A percentile compares a stretch with the other conserved stretches of the same genome.
Evolutionary conservation across 2,329 filamentous ascomycete genomes (phyloP).

Genomic region (Penicillium sp.): DNA sequence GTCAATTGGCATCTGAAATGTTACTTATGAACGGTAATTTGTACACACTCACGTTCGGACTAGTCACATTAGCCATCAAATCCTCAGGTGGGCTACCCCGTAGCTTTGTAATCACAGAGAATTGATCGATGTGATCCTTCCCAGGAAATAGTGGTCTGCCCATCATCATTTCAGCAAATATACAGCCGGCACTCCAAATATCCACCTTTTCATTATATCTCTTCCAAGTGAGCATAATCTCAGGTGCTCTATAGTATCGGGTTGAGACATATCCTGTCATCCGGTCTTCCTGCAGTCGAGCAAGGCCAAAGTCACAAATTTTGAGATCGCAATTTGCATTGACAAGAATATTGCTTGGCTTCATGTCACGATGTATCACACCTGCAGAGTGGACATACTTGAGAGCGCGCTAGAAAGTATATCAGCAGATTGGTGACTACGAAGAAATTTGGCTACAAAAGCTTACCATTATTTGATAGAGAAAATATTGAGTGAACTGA

Average conservation of each 20-base stretch:
- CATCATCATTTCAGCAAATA: constrained; percentile 98
- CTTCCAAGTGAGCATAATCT: constrained; percentile 99
- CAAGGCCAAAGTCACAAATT: constrained; percentile 97
- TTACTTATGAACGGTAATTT: constrained; percentile 62
- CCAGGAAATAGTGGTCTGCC: constrained; percentile 96
- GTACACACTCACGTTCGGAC: constrained; percentile 58
- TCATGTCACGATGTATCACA: constrained; percentile 59
- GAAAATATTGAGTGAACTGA: constrained; percentile 99
- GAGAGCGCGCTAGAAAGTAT: constrained; percentile 92
- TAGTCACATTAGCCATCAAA: constrained; percentile 76
- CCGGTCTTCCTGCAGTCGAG: constrained; percentile 95
- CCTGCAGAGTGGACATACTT: constrained; percentile 99
- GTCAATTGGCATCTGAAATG: constrained; percentile 4
- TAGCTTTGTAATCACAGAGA: constrained; percentile 97
- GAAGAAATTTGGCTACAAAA: neutral
- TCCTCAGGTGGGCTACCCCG: constrained; percentile 93
- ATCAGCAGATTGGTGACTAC: no score
- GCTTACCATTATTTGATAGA: constrained; percentile 95
- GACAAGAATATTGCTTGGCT: constrained; percentile 97
- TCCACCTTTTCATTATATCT: constrained; percentile 99
- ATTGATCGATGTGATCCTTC: constrained; percentile 99
- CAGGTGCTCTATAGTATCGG: constrained; percentile 95
- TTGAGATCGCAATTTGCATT: constrained; percentile 99
- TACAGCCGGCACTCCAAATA: constrained; percentile 98
- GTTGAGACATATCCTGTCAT: constrained; percentile 99